Percentiles rank a stretch among this genome's conserved stretches.
Conservation (phyloP, 2,329 filamentous ascomycete genomes). For the Aspergillaceae sp. region DNA sequence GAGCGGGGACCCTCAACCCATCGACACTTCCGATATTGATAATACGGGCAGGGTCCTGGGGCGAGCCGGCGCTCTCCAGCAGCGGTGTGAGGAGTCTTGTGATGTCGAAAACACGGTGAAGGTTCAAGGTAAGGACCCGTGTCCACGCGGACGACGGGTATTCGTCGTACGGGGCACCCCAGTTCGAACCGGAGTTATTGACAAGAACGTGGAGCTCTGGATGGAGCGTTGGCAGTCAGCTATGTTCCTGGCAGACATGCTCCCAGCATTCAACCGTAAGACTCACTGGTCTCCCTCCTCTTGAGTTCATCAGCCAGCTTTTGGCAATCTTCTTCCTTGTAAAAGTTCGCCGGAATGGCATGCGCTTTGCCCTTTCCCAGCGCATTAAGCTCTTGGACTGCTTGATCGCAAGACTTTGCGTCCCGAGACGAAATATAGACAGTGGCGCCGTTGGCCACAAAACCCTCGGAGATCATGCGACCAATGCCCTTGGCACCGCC, state of each 20-base stretch:
- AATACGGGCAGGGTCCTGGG: conserved; percentile 38
- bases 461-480: conserved; percentile 49
- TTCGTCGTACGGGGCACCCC: conserved; percentile 50
- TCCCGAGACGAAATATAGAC: conserved; percentile 49
- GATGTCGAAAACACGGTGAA: conserved; percentile 46
- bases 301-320: conserved; percentile 41
- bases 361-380: conserved; percentile 45
- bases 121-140: conserved; percentile 47
- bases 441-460: conserved; percentile 44
- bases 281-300: conserved; percentile 47
- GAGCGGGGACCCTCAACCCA: conserved; percentile 44
- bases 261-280: conserved; percentile 38
- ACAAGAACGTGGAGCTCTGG: conserved; percentile 41
- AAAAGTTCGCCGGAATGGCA: conserved; percentile 45
- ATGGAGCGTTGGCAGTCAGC: conserved; percentile 1
- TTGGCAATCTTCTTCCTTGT: conserved; percentile 44
- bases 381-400: conserved; percentile 40
- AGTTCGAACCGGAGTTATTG: conserved; percentile 48
- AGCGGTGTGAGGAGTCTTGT: conserved; percentile 41
- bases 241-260: background rate
- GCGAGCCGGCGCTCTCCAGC: conserved; percentile 38
- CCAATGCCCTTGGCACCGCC: conserved; percentile 45
- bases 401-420: conserved; percentile 42
- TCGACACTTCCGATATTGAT: conserved; percentile 50
- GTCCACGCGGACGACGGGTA: conserved; percentile 52